phyloP scores from a whole-genome alignment of 1,284 basidiomycete genomes.

The Microbotryum scabiosae region DNA sequence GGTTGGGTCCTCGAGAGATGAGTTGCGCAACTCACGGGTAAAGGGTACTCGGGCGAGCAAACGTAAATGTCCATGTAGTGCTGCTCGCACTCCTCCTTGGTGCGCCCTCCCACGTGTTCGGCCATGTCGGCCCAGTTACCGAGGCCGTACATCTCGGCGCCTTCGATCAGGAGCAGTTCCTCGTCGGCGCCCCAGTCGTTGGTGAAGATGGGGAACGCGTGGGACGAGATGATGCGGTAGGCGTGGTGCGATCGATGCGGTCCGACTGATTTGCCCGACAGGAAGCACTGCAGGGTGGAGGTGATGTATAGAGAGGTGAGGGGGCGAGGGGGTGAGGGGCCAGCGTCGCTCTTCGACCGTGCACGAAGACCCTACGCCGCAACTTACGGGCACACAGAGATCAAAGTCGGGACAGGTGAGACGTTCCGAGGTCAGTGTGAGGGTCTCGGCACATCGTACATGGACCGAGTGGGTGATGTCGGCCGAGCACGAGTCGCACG shows the following conservation, averaged over 20 bases:
- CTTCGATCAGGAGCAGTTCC: conserved; percentile 86
- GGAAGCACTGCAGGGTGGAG: conserved; percentile 57
- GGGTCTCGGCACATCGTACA: conserved; percentile 36
- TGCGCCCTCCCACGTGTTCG: conserved; percentile 78
- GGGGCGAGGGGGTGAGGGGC: no score
- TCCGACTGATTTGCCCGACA: conserved; percentile 78
- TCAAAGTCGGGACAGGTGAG: conserved; percentile 39
- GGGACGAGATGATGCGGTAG: conserved; percentile 88
- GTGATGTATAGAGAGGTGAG: no score
- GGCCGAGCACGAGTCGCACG: conserved; percentile 36
- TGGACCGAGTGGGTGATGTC: conserved; percentile 38
- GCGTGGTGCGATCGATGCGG: conserved; percentile 80
- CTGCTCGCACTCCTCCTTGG: conserved; percentile 85
- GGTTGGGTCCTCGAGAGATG: no score
- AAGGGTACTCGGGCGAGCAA: conserved; percentile 64
- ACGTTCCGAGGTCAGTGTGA: conserved; percentile 8
- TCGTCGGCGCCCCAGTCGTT: conserved; percentile 98
- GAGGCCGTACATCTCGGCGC: conserved; percentile 76
- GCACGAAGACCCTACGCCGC: no score
- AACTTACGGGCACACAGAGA: conserved; percentile 36
- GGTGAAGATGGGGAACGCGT: conserved; percentile 90
- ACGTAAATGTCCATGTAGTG: conserved; percentile 84
- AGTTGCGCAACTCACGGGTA: conserved; percentile 51
- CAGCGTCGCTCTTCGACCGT: background rate
- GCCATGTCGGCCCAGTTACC: conserved; percentile 98